Evolutionary conservation across 106 monocot species (phyloP).

Genomic region (Agapanthus africanus): DNA sequence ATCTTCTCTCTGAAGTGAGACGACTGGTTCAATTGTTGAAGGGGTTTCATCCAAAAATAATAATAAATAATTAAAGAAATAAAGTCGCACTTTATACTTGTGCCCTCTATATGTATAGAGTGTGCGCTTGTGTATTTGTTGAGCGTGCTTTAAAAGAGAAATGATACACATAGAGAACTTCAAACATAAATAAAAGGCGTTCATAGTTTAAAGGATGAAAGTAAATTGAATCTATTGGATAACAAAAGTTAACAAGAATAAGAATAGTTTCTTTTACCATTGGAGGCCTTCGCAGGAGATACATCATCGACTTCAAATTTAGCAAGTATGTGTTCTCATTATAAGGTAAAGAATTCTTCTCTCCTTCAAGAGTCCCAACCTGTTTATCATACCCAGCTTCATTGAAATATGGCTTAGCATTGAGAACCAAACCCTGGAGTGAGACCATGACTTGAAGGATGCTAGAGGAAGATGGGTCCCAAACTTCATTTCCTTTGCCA

Average conservation of each 20-base stretch:
- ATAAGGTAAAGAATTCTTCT: conserved; percentile 87
- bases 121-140: no score
- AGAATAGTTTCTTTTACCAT: conserved; percentile 43
- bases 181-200: no score
- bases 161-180: no score
- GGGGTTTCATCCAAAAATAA: no score
- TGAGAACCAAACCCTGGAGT: conserved; percentile 93
- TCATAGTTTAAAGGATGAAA: background rate
- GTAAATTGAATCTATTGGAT: background rate
- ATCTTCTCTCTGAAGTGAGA: no score
- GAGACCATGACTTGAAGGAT: conserved; percentile 96
- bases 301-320: conserved; percentile 87
- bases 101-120: no score
- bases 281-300: conserved; percentile 75
- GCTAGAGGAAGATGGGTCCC: conserved; percentile 88
- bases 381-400: conserved; percentile 98
- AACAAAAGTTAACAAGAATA: background rate
- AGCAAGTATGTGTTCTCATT: conserved; percentile 93
- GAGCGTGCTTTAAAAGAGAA: no score
- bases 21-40: no score
- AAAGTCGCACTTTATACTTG: no score
- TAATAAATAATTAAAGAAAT: no score
- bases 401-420: conserved; percentile 94
- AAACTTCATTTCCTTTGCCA: conserved; percentile 94
- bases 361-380: conserved; percentile 89